Evolutionary conservation across 2,329 filamentous ascomycete species (phyloP).

Genomic region (Fusarium acutatum): DNA sequence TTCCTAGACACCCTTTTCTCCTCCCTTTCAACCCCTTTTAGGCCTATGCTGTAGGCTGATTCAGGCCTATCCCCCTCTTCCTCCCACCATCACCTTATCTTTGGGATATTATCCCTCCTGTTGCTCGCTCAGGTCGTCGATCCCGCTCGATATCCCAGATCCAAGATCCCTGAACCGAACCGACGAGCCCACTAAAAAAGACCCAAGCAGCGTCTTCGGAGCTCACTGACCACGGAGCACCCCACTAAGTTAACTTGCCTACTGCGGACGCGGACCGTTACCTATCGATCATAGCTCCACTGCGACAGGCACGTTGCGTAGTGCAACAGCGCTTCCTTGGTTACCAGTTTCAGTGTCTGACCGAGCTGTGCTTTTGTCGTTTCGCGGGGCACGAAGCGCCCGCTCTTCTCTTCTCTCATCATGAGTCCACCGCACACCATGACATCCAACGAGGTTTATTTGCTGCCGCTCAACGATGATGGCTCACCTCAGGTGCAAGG

Average conservation of each 20-base stretch:
- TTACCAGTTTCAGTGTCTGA: slow-evolving; percentile 29
- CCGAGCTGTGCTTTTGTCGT: slow-evolving; percentile 34
- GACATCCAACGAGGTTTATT: slow-evolving; percentile 78
- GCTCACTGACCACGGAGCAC: slow-evolving; percentile 17
- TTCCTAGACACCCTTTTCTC: slow-evolving; percentile 10
- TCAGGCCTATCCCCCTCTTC: slow-evolving; percentile 6
- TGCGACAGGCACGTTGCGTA: slow-evolving; percentile 27
- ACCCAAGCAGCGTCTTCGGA: slow-evolving; percentile 22
- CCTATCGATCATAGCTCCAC: slow-evolving; percentile 33
- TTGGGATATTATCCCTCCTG: slow-evolving; percentile 12
- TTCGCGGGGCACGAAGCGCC: slow-evolving; percentile 41
- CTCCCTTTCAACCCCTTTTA: neutral
- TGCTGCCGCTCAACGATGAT: slow-evolving; percentile 90
- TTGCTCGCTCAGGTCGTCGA: slow-evolving; percentile 30
- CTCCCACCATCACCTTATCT: slow-evolving; percentile 28
- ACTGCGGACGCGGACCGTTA: slow-evolving; percentile 31
- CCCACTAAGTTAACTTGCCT: slow-evolving; percentile 29
- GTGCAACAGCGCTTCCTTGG: slow-evolving; percentile 32
- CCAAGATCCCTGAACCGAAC: slow-evolving; percentile 34
- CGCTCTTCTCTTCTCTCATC: slow-evolving; percentile 46
- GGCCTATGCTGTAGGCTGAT: slow-evolving; percentile 7
- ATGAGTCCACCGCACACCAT: slow-evolving; percentile 68
- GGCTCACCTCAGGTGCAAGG: slow-evolving; percentile 90
- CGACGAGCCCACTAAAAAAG: slow-evolving; percentile 33
- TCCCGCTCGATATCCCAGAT: slow-evolving; percentile 35